phyloP scores from a whole-genome alignment of 805 yeast genomes.

The Ogataea minuta region DNA sequence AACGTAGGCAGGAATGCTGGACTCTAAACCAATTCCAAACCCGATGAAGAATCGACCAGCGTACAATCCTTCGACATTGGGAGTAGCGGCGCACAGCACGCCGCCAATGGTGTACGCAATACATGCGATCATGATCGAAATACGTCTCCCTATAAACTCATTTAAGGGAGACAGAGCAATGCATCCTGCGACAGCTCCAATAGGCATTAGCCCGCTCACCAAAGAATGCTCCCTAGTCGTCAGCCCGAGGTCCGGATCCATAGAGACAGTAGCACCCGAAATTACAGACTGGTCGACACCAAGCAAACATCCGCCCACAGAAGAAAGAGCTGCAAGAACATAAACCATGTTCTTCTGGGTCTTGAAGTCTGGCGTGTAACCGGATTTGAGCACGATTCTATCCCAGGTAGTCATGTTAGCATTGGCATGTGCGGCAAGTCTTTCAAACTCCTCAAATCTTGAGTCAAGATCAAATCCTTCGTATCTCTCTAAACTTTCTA shows the following conservation, averaged over 20 bases:
- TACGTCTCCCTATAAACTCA: slow-evolving; percentile 55
- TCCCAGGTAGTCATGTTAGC: too few relatives aligned
- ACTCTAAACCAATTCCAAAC: slow-evolving; percentile 64
- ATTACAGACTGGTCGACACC: slow-evolving; percentile 69
- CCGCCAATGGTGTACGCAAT: slow-evolving; percentile 62
- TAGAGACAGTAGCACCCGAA: slow-evolving; percentile 58
- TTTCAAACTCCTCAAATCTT: too few relatives aligned
- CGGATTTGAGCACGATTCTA: slow-evolving; percentile 37
- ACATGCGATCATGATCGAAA: slow-evolving; percentile 55
- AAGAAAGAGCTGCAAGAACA: slow-evolving; percentile 54
- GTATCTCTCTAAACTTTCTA: too few relatives aligned
- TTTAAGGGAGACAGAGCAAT: slow-evolving; percentile 57
- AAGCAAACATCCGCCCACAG: slow-evolving; percentile 66
- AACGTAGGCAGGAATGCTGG: slow-evolving; percentile 63
- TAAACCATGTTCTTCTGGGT: slow-evolving; percentile 46
- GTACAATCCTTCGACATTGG: slow-evolving; percentile 46
- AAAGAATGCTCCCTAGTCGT: slow-evolving; percentile 46
- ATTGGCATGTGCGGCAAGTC: too few relatives aligned
- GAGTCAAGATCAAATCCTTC: too few relatives aligned
- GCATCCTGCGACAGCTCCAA: slow-evolving; percentile 66
- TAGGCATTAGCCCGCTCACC: slow-evolving; percentile 61
- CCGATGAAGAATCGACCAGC: slow-evolving; percentile 63
- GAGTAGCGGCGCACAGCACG: slow-evolving; percentile 53
- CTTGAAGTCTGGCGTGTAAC: slow-evolving; percentile 38
- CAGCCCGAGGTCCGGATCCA: slow-evolving; percentile 43